phyloP scores from a whole-genome alignment of 140 eudicot species.

The Oenanthe javanica region DNA sequence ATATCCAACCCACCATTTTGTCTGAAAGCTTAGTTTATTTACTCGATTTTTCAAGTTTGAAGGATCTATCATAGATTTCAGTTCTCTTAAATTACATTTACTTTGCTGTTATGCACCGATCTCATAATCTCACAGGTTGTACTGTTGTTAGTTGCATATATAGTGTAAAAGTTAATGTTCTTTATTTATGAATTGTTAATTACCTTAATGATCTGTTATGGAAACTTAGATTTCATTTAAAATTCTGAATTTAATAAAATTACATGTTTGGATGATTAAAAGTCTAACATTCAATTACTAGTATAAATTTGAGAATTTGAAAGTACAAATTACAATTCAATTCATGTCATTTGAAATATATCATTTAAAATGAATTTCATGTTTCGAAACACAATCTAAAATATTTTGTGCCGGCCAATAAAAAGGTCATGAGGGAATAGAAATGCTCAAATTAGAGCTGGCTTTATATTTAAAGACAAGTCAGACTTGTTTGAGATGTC shows the following conservation, averaged over 20 bases:
- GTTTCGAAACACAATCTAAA: background rate
- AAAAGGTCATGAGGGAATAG: slow-evolving; percentile 3
- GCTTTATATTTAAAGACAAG: background rate
- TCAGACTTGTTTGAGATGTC: background rate
- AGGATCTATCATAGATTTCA: slow-evolving; percentile 1
- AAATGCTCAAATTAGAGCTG: background rate
- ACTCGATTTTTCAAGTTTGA: background rate
- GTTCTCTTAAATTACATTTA: background rate
- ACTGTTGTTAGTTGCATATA: background rate
- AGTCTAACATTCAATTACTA: too few relatives aligned
- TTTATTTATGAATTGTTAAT: background rate
- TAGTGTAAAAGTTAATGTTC: background rate
- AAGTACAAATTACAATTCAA: too few relatives aligned
- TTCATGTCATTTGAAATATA: too few relatives aligned
- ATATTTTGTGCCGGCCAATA: background rate
- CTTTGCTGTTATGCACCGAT: background rate
- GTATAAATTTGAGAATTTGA: too few relatives aligned
- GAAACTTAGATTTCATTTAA: too few relatives aligned
- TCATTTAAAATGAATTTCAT: too few relatives aligned
- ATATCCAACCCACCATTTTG: slow-evolving; percentile 87
- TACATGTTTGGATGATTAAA: too few relatives aligned
- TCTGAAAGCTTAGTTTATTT: slow-evolving; percentile 24
- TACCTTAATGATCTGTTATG: too few relatives aligned
- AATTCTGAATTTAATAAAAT: too few relatives aligned
- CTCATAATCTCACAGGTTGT: slow-evolving; percentile 11